These are phyloP conservation scores for Claviceps sp. DNA, from an alignment of 2,329 filamentous ascomycete species.

Conservation along the genomic window DNA sequence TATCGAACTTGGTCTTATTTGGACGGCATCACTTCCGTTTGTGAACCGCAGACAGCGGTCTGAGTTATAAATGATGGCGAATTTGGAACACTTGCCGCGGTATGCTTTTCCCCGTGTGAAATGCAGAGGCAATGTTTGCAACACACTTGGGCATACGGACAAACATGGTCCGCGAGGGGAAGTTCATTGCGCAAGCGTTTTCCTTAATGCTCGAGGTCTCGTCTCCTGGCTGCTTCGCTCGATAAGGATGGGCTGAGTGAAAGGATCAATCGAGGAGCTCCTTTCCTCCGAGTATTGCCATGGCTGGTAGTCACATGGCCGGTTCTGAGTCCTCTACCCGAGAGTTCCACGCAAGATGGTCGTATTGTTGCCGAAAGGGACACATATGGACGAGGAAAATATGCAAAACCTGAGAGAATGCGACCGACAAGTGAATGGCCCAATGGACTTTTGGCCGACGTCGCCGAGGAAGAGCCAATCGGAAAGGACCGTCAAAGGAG, in stretches of 20 bases:
- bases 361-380: no score
- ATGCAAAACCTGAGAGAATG: no score
- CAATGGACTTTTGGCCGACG: no score
- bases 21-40: neutral
- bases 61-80: neutral
- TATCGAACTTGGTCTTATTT: neutral
- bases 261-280: neutral
- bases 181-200: neutral
- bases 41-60: neutral
- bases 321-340: neutral
- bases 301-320: no score
- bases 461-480: no score
- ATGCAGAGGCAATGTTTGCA: neutral
- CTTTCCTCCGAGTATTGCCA: neutral
- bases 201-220: neutral
- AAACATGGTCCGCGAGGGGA: neutral
- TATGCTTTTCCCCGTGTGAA: neutral
- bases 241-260: neutral
- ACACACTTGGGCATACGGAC: neutral
- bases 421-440: no score
- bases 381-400: no score
- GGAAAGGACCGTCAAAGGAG: no score
- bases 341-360: no score
- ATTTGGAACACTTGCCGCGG: neutral
- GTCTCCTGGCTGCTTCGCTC: neutral